These are phyloP conservation scores for Paxillus ammoniavirescens DNA, from an alignment of 768 basidiomycete species.

Conservation along the genomic window DNA sequence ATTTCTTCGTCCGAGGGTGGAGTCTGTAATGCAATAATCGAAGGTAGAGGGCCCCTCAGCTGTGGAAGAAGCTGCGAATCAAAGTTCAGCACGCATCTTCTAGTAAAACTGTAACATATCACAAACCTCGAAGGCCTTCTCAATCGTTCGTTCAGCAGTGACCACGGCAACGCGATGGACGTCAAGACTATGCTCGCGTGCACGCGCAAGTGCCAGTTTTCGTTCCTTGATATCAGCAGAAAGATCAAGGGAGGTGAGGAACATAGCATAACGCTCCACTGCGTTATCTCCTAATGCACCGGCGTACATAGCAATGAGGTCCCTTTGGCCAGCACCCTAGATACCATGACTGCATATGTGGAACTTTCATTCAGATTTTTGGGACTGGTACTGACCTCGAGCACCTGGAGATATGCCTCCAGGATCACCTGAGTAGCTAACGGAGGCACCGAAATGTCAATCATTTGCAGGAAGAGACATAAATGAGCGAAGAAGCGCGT, in stretches of 20 bases:
- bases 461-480: conserved; percentile 83
- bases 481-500: conserved; percentile 93
- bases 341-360: neutral
- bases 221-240: conserved; percentile 64
- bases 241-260: conserved; percentile 76
- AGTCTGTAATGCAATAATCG: conserved; percentile 54
- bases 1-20: conserved; percentile 57
- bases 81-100: conserved; percentile 7
- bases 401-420: conserved; percentile 83
- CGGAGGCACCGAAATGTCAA: conserved; percentile 71
- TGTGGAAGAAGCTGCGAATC: conserved; percentile 48
- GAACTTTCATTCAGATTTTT: neutral
- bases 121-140: conserved; percentile 63
- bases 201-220: conserved; percentile 65
- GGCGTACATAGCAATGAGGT: conserved; percentile 92
- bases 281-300: conserved; percentile 88
- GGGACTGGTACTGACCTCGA: conserved; percentile 56
- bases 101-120: conserved; percentile 1
- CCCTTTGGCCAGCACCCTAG: conserved; percentile 72
- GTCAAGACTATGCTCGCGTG: conserved; percentile 83
- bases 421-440: conserved; percentile 77
- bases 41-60: conserved; percentile 57
- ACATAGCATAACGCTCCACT: conserved; percentile 87
- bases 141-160: conserved; percentile 77
- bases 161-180: conserved; percentile 74